These are phyloP conservation scores for Mycena haematopus DNA, from an alignment of 768 basidiomycete genomes.

Conservation along the genomic window DNA sequence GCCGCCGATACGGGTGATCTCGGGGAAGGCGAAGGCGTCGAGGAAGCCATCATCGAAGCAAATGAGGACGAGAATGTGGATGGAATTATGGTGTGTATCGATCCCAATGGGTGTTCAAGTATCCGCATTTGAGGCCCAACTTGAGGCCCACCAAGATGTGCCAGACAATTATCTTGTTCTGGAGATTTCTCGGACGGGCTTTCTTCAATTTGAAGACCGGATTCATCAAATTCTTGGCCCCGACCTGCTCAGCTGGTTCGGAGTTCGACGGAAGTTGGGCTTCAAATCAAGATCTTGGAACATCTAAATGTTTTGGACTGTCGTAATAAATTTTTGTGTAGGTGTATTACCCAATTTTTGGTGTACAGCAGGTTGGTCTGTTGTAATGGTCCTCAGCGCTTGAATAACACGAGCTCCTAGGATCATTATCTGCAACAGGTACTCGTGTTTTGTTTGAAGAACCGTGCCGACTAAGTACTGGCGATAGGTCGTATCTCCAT, in stretches of 20 bases:
- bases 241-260: too few species aligned
- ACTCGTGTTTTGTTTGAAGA: constrained; percentile 21
- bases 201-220: too few species aligned
- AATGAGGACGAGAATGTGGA: constrained; percentile 87
- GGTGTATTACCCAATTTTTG: constrained; percentile 98
- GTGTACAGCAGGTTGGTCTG: constrained; percentile 76
- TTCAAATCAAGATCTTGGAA: background rate
- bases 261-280: background rate
- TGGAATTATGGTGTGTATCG: constrained; percentile 87
- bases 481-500: constrained; percentile 86
- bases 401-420: constrained; percentile 42
- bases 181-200: too few species aligned
- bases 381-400: constrained; percentile 8
- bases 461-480: constrained; percentile 9
- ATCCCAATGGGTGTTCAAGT: too few species aligned
- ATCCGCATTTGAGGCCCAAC: background rate
- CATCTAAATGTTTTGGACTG: background rate
- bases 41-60: constrained; percentile 94
- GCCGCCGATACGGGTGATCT: constrained; percentile 61
- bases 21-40: constrained; percentile 87
- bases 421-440: constrained; percentile 98
- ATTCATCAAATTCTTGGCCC: too few species aligned
- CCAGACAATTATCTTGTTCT: too few species aligned
- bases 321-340: constrained; percentile 36
- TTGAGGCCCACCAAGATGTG: background rate